These are phyloP conservation scores for Penicillium carneum DNA, from an alignment of 2,329 filamentous ascomycete species.

Conservation along the genomic window DNA sequence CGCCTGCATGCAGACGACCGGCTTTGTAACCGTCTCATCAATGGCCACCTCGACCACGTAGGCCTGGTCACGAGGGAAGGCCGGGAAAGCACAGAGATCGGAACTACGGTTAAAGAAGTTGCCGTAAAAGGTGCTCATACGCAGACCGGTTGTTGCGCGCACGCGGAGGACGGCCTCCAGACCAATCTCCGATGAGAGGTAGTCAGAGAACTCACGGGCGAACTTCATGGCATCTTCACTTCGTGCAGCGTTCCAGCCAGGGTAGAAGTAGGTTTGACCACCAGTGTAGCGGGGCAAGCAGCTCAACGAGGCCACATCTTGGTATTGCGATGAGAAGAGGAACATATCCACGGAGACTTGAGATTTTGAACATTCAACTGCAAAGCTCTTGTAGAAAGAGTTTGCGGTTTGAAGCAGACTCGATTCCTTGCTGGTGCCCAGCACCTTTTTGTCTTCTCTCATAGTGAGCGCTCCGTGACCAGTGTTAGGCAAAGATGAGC, in stretches of 20 bases:
- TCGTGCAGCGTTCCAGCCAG: slow-evolving; percentile 92
- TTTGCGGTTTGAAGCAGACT: slow-evolving; percentile 86
- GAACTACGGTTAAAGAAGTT: slow-evolving; percentile 99
- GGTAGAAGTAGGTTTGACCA: slow-evolving; percentile 98
- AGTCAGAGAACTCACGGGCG: slow-evolving; percentile 94
- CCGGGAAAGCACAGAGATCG: slow-evolving; percentile 95
- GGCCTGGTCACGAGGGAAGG: slow-evolving; percentile 94
- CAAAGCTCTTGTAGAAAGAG: slow-evolving; percentile 98
- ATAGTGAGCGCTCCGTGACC: slow-evolving; percentile 89
- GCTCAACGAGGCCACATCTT: slow-evolving; percentile 94
- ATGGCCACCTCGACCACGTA: slow-evolving; percentile 99
- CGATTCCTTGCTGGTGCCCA: slow-evolving; percentile 92
- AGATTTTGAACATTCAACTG: slow-evolving; percentile 97
- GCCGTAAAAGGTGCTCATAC: slow-evolving; percentile 98
- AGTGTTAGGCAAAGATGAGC: slow-evolving; percentile 85
- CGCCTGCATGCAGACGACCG: slow-evolving; percentile 88
- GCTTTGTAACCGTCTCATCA: slow-evolving; percentile 90
- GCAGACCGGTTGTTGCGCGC: slow-evolving; percentile 88
- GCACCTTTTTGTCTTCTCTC: slow-evolving; percentile 92
- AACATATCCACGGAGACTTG: slow-evolving; percentile 99
- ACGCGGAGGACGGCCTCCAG: slow-evolving; percentile 95
- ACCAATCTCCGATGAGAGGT: slow-evolving; percentile 94
- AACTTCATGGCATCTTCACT: slow-evolving; percentile 98
- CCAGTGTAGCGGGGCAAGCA: slow-evolving; percentile 95
- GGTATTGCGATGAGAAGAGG: slow-evolving; percentile 92